A percentile compares a stretch with the other conserved stretches of the same genome.
Evolutionary conservation across 2,329 filamentous ascomycete species (phyloP).

Genomic region (Cercospora sp.): DNA sequence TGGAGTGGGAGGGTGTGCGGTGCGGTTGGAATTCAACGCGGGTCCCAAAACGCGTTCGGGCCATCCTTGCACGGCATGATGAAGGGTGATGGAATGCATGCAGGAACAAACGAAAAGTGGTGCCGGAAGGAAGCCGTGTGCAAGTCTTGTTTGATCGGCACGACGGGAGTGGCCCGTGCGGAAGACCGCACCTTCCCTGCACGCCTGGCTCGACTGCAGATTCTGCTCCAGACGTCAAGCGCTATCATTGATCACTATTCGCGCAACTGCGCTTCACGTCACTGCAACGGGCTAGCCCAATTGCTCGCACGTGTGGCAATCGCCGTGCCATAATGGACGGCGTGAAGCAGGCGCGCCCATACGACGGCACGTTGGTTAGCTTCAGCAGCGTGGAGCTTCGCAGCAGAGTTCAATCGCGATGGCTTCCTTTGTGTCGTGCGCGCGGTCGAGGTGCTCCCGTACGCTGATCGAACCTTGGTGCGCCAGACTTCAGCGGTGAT

Average conservation of each 20-base stretch:
- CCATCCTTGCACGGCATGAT: slow-evolving; percentile 1
- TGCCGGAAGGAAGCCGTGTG: slow-evolving; percentile 1
- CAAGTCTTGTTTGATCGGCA: slow-evolving; percentile 1
- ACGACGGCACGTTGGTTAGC: not conserved
- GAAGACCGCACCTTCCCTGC: not conserved
- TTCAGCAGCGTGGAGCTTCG: not conserved
- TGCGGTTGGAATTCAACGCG: slow-evolving; percentile 5
- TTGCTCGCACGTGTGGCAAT: not conserved
- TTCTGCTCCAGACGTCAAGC: slow-evolving; percentile 1
- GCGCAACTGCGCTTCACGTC: not conserved
- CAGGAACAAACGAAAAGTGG: slow-evolving; percentile 2
- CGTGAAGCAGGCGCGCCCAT: not conserved
- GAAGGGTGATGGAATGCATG: slow-evolving; percentile 15
- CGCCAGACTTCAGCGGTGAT: not conserved
- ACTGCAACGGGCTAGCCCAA: not conserved
- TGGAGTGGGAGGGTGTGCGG: not conserved
- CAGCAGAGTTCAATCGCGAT: not conserved
- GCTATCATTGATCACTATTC: not conserved
- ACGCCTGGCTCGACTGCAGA: slow-evolving; percentile 2
- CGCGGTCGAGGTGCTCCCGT: not conserved
- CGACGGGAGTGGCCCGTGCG: not conserved
- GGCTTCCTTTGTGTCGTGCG: not conserved
- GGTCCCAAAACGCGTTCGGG: not conserved
- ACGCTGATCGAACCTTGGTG: not conserved
- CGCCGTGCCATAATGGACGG: not conserved